Evolutionary conservation across 345 rosid genomes (phyloP), one percentile per base, ranked within the genome.

Genomic region (Geranium rotundifolium): DNA sequence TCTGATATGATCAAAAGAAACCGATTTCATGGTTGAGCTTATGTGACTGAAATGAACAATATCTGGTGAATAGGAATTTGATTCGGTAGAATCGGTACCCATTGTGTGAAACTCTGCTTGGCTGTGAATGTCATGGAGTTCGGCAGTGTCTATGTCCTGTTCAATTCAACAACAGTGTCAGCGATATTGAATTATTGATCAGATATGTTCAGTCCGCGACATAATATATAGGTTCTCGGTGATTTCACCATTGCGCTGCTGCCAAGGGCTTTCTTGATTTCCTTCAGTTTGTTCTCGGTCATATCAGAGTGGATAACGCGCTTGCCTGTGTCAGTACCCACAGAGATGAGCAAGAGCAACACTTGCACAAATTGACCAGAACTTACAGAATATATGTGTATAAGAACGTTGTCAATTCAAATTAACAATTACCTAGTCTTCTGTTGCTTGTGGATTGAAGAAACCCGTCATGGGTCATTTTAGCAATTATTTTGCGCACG

Each of bases 381-480:
- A 31, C 37, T 31, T 31, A 31, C 4, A 31, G 37, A 31, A 31
- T 31, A 31, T 31, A 31, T 2, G 7, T 7, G 7, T 31, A 31
- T 31, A 31, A 31, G 37, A 60, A 20, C 12, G 39, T 56, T 19
- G 9, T 64, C n/a, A 7, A 17, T 56, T 30, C 20, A n/a, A 12
- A 10, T 20, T 19, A 17, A 34, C 49, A 10, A 54, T n/a, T n/a
- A 93, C 99, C 97, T 68, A 93, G 95, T 80, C 95, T 75, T 5
- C 89, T 85, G 74, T 46, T 90, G 64, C 85, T 74, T 82, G 76
- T 83, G 72, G 92, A 82, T 81, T 83, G 88, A 59, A 93, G 60
- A 19, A 82, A 81, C 66, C 99, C 99, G 39, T 93, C 95, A 67
- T 31, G 73, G 57, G 76, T 75, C 97, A 93, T 93, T 65, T 80